A percentile compares a stretch with the other conserved stretches of the same genome.
phyloP scores from a whole-genome alignment of 495 filamentous ascomycete genomes.

The Xylaria intraflava region DNA sequence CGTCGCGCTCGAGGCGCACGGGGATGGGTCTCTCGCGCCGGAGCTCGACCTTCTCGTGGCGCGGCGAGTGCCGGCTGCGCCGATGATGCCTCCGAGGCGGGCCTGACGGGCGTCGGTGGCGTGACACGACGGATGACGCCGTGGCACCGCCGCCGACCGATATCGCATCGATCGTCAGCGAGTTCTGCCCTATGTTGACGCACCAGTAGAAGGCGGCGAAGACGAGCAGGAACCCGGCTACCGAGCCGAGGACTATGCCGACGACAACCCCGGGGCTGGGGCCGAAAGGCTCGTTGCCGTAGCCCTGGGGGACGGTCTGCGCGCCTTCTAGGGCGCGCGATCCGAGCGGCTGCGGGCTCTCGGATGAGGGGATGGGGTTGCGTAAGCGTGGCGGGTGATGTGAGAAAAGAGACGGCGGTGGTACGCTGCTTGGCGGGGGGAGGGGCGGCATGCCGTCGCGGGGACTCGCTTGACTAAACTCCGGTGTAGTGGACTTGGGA shows the following conservation, averaged over 20 bases:
- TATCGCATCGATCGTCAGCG: slow-evolving; percentile 24
- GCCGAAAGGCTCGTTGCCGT: slow-evolving; percentile 52
- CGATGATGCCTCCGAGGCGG: slow-evolving; percentile 18
- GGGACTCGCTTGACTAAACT: not conserved
- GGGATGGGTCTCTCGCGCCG: slow-evolving; percentile 22
- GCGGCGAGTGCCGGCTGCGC: slow-evolving; percentile 7
- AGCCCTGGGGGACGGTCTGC: slow-evolving; percentile 57
- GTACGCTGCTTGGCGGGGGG: not conserved
- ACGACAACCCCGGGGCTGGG: slow-evolving; percentile 67
- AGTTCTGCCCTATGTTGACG: slow-evolving; percentile 43
- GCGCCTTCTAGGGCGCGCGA: slow-evolving; percentile 19
- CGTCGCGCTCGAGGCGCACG: slow-evolving; percentile 24
- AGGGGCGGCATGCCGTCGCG: slow-evolving; percentile 7
- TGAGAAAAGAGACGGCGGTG: not conserved
- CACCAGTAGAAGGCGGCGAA: slow-evolving; percentile 69
- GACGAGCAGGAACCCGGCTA: slow-evolving; percentile 74
- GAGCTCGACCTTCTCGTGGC: slow-evolving; percentile 34
- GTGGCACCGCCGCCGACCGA: slow-evolving; percentile 22
- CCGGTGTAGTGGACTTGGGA: not conserved
- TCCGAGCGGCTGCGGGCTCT: slow-evolving; percentile 4
- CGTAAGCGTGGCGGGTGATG: not conserved
- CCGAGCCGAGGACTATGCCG: slow-evolving; percentile 74
- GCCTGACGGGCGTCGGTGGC: slow-evolving; percentile 20
- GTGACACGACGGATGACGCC: slow-evolving; percentile 24
- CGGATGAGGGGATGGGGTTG: not conserved